phyloP scores from a whole-genome alignment of 2,329 filamentous ascomycete species.

The Fusarium piperis region DNA sequence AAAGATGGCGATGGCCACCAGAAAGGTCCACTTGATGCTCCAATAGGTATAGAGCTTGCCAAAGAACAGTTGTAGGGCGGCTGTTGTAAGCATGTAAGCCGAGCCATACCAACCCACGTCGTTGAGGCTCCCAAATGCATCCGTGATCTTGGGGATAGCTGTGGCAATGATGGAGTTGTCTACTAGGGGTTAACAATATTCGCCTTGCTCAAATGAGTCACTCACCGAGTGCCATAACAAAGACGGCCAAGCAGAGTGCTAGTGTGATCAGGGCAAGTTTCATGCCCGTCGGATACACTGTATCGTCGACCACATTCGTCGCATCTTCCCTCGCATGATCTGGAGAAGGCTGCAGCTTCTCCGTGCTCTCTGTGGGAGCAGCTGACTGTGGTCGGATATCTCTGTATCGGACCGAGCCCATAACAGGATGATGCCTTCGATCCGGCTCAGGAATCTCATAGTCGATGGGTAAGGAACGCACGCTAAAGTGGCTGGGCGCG shows the following conservation, averaged over 20 bases:
- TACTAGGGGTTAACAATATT: constrained; percentile 21
- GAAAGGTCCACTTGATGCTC: constrained; percentile 54
- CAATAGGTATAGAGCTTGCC: constrained; percentile 58
- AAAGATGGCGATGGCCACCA: constrained; percentile 52
- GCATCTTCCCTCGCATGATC: neutral
- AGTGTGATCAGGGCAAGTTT: constrained; percentile 49
- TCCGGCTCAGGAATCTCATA: constrained; percentile 21
- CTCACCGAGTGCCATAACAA: constrained; percentile 53
- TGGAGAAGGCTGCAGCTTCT: constrained; percentile 39
- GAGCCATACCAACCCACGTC: constrained; percentile 63
- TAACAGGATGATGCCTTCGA: constrained; percentile 29
- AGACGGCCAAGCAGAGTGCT: constrained; percentile 52
- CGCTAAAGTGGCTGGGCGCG: constrained; percentile 35
- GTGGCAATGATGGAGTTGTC: constrained; percentile 56
- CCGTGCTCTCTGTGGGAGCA: constrained; percentile 37
- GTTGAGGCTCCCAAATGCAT: constrained; percentile 54
- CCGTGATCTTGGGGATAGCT: constrained; percentile 56
- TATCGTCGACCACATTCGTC: neutral
- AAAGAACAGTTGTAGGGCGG: constrained; percentile 52
- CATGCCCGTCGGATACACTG: constrained; percentile 37
- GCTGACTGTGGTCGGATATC: constrained; percentile 29
- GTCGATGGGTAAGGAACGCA: constrained; percentile 31
- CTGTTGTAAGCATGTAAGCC: constrained; percentile 54
- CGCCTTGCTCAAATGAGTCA: fast-evolving
- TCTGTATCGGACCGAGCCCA: constrained; percentile 38